Evolutionary conservation across 306 rosid species (phyloP), one percentile per base, ranked within the genome.

Genomic region (Cyamopsis tetragonoloba): DNA sequence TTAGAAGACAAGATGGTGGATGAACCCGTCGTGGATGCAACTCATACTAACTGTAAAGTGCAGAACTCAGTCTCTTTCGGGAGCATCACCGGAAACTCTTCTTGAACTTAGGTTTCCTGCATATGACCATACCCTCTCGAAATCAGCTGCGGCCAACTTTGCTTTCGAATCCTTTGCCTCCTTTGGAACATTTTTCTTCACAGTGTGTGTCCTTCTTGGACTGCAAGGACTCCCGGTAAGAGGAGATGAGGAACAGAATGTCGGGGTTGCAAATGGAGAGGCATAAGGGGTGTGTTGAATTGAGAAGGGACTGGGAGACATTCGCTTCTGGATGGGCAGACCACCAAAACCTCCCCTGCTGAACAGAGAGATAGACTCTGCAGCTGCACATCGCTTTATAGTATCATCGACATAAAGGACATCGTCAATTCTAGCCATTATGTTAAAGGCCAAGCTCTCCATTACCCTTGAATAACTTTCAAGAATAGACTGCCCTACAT

Each of bases 401-500:
- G 89, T 87, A 69, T 92, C 96, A 42, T 92, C 96, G 10, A 79
- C 96, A 2, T 79, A 92, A 31, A 92, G 85, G 56, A 92, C 91
- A 39, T 92, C 98, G 66, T 92, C 98, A 1, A 92, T 89, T 70
- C 98, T 81, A 35, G 98, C 96, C 92, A 85, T 89, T 57, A 92
- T 86, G 87, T 92, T 92, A 23, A 92, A 92, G 5, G 98, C 98
- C 74, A 92, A 82, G 78, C 98, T 92, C 85, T 92, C 98, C 84
- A 74, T 89, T 62, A 92, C 98, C 83, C 98, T 87, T 3, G 98
- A 92, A 84, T 92, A 92, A 78, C 98, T 92, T 80, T 92, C 98
- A 4, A 92, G 96, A 77, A 92, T 92, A 26, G 98, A 85, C 71
- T 92, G 96, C 67, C 96, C 98, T 13, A 92, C 96, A 63, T 92